A percentile compares a stretch with the other conserved stretches of the same genome.
phyloP scores from a whole-genome alignment of 257 asterid species.

The Fraxinus anomala region DNA sequence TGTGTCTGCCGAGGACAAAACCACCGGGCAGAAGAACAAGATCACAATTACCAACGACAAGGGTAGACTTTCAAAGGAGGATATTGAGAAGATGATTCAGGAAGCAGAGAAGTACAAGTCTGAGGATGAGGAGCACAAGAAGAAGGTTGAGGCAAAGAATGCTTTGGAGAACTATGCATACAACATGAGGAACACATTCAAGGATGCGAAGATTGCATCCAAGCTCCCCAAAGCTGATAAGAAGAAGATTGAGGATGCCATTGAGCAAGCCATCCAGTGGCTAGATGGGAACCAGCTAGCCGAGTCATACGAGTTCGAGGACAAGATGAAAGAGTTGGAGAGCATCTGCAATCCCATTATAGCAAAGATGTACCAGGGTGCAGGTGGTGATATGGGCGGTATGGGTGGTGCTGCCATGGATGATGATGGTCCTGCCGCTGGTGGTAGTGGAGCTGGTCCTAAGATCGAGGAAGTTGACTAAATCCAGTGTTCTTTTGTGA shows the following conservation, averaged over 20 bases:
- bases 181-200: constrained; percentile 85
- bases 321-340: constrained; percentile 84
- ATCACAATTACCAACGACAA: constrained; percentile 83
- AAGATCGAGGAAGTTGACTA: constrained; percentile 87
- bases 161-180: constrained; percentile 74
- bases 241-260: constrained; percentile 73
- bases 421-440: constrained; percentile 56
- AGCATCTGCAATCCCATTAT: constrained; percentile 77
- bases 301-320: constrained; percentile 71
- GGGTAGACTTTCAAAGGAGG: constrained; percentile 79
- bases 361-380: constrained; percentile 83
- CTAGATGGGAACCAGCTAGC: constrained; percentile 73
- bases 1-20: constrained; percentile 85
- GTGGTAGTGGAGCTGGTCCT: constrained; percentile 64
- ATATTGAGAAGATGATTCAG: constrained; percentile 83
- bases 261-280: constrained; percentile 63
- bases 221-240: constrained; percentile 58
- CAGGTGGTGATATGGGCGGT: constrained; percentile 48
- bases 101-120: constrained; percentile 85
- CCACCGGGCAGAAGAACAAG: constrained; percentile 90
- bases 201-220: constrained; percentile 76
- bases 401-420: constrained; percentile 45
- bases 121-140: constrained; percentile 86
- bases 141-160: constrained; percentile 79
- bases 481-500: constrained; percentile 6